phyloP scores from a whole-genome alignment of 345 rosid species.

The Populus pruinosa region DNA sequence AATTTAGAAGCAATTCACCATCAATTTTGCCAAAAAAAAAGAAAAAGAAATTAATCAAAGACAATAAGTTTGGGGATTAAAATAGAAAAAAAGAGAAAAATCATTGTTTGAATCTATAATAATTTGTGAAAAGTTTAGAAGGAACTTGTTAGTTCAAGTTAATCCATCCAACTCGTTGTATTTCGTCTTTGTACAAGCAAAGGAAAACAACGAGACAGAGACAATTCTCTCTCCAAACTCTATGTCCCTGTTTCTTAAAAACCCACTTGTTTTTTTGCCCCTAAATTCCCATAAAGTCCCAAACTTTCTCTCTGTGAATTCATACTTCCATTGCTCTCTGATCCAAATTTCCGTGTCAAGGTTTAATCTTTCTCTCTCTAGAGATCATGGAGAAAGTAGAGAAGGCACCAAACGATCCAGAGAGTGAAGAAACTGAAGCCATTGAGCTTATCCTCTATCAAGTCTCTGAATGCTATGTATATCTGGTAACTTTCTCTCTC shows the following conservation, averaged over 20 bases:
- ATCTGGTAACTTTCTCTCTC: slow-evolving; percentile 46
- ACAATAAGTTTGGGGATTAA: no score
- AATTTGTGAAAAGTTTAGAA: no score
- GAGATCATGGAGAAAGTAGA: slow-evolving; percentile 31
- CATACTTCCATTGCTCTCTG: not conserved
- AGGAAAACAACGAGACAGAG: not conserved
- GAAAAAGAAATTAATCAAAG: no score
- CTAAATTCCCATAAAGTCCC: not conserved
- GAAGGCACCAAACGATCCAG: slow-evolving; percentile 8
- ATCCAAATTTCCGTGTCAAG: not conserved
- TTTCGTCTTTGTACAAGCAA: not conserved
- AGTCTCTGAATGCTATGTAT: slow-evolving; percentile 90
- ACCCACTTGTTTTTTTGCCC: no score
- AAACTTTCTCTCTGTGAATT: not conserved
- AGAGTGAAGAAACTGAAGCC: slow-evolving; percentile 52
- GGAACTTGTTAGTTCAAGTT: no score
- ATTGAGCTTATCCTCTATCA: slow-evolving; percentile 43
- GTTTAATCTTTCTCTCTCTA: not conserved
- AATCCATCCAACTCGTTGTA: no score
- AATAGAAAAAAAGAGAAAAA: no score
- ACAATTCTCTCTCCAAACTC: not conserved
- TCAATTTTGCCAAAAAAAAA: no score
- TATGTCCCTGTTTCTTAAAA: not conserved
- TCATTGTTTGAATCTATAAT: no score
- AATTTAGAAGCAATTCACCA: no score